A percentile compares a stretch with the other conserved stretches of the same genome.
These are phyloP conservation scores for Dillenia turbinata DNA, from an alignment of 164 flowering plant genomes.

Conservation along the genomic window DNA sequence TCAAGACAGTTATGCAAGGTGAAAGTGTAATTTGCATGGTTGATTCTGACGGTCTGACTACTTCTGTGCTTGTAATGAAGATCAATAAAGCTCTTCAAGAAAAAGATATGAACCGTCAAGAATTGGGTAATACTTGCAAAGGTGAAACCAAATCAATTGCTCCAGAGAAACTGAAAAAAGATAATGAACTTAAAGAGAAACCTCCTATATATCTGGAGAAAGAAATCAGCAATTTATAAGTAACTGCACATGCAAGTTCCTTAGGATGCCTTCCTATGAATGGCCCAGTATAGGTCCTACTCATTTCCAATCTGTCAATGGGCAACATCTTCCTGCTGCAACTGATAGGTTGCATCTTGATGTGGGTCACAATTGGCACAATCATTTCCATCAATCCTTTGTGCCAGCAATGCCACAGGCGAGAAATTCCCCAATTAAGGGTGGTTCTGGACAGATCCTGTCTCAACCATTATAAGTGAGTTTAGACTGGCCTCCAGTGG, in stretches of 20 bases:
- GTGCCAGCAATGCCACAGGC: constrained; percentile 52
- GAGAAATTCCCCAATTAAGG: constrained; percentile 52
- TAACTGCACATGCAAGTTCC: no score
- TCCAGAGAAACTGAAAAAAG: no score
- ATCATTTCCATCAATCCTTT: no score
- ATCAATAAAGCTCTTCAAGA: constrained; percentile 11
- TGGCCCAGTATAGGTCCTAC: no score
- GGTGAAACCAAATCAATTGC: constrained; percentile 13
- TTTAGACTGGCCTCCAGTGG: constrained; percentile 91
- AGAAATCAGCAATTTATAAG: no score
- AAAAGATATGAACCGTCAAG: constrained; percentile 13
- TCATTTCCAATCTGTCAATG: no score
- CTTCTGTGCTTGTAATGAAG: constrained; percentile 9
- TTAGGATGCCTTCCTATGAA: no score
- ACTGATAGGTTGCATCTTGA: no score
- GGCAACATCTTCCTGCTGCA: no score
- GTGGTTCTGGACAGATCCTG: constrained; percentile 38
- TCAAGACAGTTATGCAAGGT: constrained; percentile 10
- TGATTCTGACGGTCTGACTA: constrained; percentile 9
- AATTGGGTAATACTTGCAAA: constrained; percentile 13
- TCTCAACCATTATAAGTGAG: constrained; percentile 62
- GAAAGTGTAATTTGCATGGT: constrained; percentile 9
- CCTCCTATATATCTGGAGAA: no score
- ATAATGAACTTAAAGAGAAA: no score
- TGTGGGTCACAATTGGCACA: no score